phyloP scores from a whole-genome alignment of 257 asterid species.

The Solanum rostratum region DNA sequence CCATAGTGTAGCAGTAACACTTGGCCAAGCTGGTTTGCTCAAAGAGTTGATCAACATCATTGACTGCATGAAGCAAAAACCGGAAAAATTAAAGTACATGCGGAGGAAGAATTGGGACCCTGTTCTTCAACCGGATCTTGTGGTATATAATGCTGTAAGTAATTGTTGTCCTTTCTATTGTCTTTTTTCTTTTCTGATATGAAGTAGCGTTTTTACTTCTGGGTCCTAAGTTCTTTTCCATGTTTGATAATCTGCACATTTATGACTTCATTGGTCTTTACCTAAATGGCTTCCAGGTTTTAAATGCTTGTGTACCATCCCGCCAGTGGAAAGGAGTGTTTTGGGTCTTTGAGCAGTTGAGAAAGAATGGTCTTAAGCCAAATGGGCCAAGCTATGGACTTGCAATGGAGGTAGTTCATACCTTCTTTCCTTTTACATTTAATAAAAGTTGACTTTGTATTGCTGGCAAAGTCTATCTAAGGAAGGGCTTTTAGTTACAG shows the following conservation, averaged over 20 bases:
- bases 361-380: slow-evolving; percentile 67
- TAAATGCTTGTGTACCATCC: slow-evolving; percentile 80
- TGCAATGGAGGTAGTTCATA: slow-evolving; percentile 82
- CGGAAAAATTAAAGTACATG: slow-evolving; percentile 44
- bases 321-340: slow-evolving; percentile 94
- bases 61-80: slow-evolving; percentile 70
- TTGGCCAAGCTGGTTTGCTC: slow-evolving; percentile 86
- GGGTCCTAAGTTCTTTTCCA: background rate
- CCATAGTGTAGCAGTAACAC: slow-evolving; percentile 68
- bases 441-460: background rate
- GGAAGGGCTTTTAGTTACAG: background rate
- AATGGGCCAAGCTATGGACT: slow-evolving; percentile 94
- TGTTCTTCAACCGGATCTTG: slow-evolving; percentile 77
- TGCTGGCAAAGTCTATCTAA: background rate
- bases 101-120: slow-evolving; percentile 74
- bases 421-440: background rate
- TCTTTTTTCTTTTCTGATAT: background rate
- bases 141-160: slow-evolving; percentile 83
- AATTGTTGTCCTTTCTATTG: background rate
- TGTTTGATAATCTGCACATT: background rate
- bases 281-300: slow-evolving; percentile 39
- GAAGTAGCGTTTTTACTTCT: background rate
- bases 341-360: slow-evolving; percentile 90
- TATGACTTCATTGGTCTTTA: slow-evolving; percentile 1
- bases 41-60: slow-evolving; percentile 67